Evolutionary conservation across 768 basidiomycete species (phyloP).

Genomic region (Coprinopsis sp.): DNA sequence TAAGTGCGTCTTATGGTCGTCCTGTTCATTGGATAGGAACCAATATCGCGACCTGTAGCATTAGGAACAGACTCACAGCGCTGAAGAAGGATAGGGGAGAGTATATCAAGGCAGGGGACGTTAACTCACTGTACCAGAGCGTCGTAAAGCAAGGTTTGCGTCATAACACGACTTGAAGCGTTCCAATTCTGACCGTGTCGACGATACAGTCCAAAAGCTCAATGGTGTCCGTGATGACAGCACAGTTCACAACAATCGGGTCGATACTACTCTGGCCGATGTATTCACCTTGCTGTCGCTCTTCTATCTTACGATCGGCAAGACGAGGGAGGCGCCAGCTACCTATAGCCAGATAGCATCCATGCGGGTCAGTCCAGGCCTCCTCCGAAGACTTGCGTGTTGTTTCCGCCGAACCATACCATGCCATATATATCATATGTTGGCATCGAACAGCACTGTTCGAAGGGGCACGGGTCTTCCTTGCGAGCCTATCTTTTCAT

Average conservation of each 20-base stretch:
- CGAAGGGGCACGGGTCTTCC: constrained; percentile 14
- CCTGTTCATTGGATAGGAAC: constrained; percentile 4
- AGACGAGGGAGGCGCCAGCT: constrained; percentile 90
- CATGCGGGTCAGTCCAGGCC: constrained; percentile 73
- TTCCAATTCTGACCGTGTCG: neutral
- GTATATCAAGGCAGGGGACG: constrained; percentile 91
- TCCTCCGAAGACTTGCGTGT: constrained; percentile 6
- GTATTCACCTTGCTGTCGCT: constrained; percentile 93
- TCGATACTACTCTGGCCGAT: constrained; percentile 94
- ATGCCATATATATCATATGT: too few species aligned
- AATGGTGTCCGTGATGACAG: constrained; percentile 86
- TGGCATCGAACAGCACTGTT: constrained; percentile 11
- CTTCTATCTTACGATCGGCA: constrained; percentile 97
- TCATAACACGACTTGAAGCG: too few species aligned
- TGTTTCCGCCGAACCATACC: neutral
- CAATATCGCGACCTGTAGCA: constrained; percentile 44
- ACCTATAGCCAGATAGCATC: constrained; percentile 95
- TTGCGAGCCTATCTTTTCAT: constrained; percentile 3
- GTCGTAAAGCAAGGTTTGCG: constrained; percentile 93
- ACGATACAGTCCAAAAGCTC: constrained; percentile 69
- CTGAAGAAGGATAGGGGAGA: constrained; percentile 91
- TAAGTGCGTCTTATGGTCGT: constrained; percentile 47
- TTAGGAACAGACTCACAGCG: constrained; percentile 90
- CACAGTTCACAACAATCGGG: constrained; percentile 74
- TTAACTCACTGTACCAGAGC: constrained; percentile 86